Evolutionary conservation across 768 basidiomycete species (phyloP), one percentile per base, ranked within the genome.

Genomic region (Albatrellus ellisii): DNA sequence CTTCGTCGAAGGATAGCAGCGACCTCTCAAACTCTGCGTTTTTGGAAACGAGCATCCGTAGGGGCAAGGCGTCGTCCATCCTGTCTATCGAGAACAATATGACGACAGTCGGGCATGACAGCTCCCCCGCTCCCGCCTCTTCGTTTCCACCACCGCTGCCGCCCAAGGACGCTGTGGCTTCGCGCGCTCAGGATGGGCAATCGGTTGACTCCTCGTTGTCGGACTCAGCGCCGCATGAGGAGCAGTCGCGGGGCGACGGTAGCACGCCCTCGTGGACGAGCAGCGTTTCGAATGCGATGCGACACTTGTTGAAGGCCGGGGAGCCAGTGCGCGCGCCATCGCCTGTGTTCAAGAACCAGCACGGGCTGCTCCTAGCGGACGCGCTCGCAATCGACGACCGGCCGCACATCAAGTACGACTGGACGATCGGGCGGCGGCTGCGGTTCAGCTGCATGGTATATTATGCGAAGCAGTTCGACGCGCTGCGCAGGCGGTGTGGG

Each of bases 381-480:
- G 43, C 61, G 9, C 56, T 58, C 10, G 52, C 56, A 4, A 74
- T 79, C 26, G 80, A 84, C 52, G 77, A 80, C 11, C 71, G 72
- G 17, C 85, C 86, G 2, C 86, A 90, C 56, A 76, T 88, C 64
- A 81, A 82, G 58, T 84, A 86, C 47, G 79, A 84, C 45, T 84
- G 79, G 72, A 79, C 78, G 2, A 65, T 86, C 38, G 80, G 83
- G 28, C 79, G 79, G 54, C 65, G 74, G 45, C 61, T 84, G 43
- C 79, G 76, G 60, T 77, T 87, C 54, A 79, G 76, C 54, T 88
- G 84, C 54, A 88, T 79, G 12, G 78, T 80, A 10, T 88, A 86
- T 57, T 87, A 81, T 54, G 84, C 86, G 26, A 74, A 73, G 46
- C 80, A 87, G 55, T 90, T 90, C 55, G 82, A 85, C 52, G 53